Percentiles rank a stretch among this genome's conserved stretches.
Evolutionary conservation across 805 yeast genomes (phyloP).

Genomic region (Kluyveromyces starmeri): DNA sequence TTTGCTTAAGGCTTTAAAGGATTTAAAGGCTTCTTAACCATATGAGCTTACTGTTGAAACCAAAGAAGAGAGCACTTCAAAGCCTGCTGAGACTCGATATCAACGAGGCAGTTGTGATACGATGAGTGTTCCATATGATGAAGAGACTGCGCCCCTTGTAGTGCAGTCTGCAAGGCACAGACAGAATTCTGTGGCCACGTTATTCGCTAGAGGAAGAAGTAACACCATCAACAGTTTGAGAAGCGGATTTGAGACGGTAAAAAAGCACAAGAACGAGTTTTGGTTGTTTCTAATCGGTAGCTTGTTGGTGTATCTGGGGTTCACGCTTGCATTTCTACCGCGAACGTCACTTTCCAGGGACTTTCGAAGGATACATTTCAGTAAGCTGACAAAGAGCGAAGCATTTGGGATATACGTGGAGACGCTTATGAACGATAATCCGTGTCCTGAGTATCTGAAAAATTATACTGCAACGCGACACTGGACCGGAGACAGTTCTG

Average conservation of each 20-base stretch:
- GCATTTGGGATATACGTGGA: conserved; percentile 52
- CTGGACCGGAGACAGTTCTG: conserved; percentile 37
- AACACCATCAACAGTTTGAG: conserved; percentile 24
- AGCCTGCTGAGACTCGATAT: too few species aligned
- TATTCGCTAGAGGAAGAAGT: conserved; percentile 20
- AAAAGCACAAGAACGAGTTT: conserved; percentile 24
- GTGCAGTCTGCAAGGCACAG: conserved; percentile 5
- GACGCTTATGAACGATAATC: conserved; percentile 30
- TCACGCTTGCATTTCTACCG: conserved; percentile 69
- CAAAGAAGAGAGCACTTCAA: too few species aligned
- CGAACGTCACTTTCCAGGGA: conserved; percentile 78
- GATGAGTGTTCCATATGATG: conserved; percentile 1
- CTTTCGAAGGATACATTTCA: conserved; percentile 63
- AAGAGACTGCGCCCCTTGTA: conserved; percentile 8
- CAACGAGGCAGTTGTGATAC: too few species aligned
- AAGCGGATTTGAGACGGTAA: conserved; percentile 22
- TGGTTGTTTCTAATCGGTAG: conserved; percentile 16
- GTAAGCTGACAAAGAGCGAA: conserved; percentile 57
- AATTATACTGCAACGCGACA: conserved; percentile 14
- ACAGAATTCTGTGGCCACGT: conserved; percentile 11
- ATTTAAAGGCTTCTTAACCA: too few species aligned
- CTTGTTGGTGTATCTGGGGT: conserved; percentile 31
- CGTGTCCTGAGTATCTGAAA: conserved; percentile 25
- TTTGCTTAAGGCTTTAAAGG: too few species aligned
- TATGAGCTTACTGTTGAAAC: too few species aligned